Base-by-base conservation (phyloP, 208 protist genomes). In the Trypanosoma platydactyli region DNA sequence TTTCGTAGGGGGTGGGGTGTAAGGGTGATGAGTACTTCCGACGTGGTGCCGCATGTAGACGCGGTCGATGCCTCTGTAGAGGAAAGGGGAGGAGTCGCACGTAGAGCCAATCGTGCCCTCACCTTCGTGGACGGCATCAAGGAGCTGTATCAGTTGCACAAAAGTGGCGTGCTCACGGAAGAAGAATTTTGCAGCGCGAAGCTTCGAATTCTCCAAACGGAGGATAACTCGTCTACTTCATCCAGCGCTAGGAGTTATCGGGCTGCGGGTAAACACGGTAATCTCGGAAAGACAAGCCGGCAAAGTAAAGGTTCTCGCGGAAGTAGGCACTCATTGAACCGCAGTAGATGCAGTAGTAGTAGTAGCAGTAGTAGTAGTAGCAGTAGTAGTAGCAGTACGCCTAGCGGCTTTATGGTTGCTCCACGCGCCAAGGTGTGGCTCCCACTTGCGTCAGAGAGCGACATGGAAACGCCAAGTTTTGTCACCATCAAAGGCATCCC, bases 141-240 rank as follows among this genome's bases (percentile, higher is more conserved):
- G n/a, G 68, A 65, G 7, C 68, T 91, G 38, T 40, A 94, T 45
- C 77, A 89, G 60, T 73, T 94, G 41, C 76, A 83, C 41, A 76
- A 88, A 61, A 52, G 62, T 5, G 88, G 88, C 53, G 82, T 79
- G 9, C 82, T 94, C 63, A 94, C 81, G 0, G 29, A 65, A 33
- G 80, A 88, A 46, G 84, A 94, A 76, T 94, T 94, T 42, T 72
- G 75, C 3, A 80, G 87, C 44, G 84, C 84, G 1, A 94, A 94
- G 73, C 84, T 89, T 68, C 71, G 74, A n/a, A 71, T 94, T 16
- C 70, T 94, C 30, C 35, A 49, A 5, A 29, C 53, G 44, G 16
- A 12, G 20, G 22, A 25, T 29, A 11, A 22, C 18, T 33, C 27
- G 18, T 53, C 4, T 45, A 38, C 13, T 24, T 25, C 16, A 11